Evolutionary conservation across 2,329 filamentous ascomycete species (phyloP), one percentile per base, ranked within the genome.

Genomic region (Meredithiella fracta): DNA sequence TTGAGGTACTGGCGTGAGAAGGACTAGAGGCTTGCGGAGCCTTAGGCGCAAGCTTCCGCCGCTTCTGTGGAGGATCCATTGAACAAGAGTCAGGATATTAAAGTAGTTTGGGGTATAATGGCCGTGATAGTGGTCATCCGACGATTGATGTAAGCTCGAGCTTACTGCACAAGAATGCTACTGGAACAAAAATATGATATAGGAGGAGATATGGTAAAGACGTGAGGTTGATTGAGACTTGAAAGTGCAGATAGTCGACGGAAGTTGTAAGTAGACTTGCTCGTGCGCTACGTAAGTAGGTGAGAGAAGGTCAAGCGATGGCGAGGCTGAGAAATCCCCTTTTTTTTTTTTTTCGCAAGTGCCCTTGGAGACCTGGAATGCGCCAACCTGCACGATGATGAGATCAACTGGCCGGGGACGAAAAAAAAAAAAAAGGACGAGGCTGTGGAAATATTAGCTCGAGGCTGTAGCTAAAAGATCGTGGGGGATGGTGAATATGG

Each of bases 11-110:
- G 34, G 53, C 50, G 25, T 58, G 57, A 20, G 57, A 50, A 23
- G 57, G 57, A 22, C 57, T 58, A 23, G 57, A 26, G 20, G 51
- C 26, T 29, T 55, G 57, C 42, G 57, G 49, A 15, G 54, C 67
- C 62, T 71, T 72, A 37, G 69, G 69, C 62, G 69, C 69, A 65
- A 72, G 65, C 65, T 70, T 70, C 62, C 69, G 67, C 64, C 68
- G 69, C 60, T 72, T 72, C 58, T 62, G 69, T 49, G 67, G 68
- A 60, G 68, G 69, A 64, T 72, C 69, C 69, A 72, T 72, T 62
- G 50, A 23, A 15, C 11, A 42, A 15, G 14, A 42, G n/a, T 44
- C 9, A 25, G 44, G 22, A 6, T 49, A 44, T 20, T 44, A n/a
- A 4, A 7, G 15, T 8, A 15, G 20, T 17, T 44, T 7, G 40